These are phyloP conservation scores for Aspergillus fumigatus DNA, from an alignment of 2,329 filamentous ascomycete species.

Conservation along the genomic window DNA sequence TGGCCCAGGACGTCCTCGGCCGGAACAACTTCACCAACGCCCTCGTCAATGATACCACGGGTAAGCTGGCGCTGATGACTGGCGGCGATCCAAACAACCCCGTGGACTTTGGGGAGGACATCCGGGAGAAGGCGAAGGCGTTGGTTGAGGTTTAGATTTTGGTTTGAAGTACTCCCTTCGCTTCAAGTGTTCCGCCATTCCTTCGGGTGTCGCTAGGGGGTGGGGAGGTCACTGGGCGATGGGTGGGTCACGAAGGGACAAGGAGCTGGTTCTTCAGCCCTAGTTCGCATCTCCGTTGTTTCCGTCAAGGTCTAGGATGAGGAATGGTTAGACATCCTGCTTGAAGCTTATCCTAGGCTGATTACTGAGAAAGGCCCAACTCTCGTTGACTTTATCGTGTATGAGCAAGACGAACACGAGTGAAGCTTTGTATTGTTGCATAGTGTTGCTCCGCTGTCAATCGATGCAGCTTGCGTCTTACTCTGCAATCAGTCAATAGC, in stretches of 20 bases:
- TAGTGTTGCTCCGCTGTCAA: too few species aligned
- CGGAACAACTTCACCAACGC: constrained; percentile 25
- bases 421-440: not conserved
- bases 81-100: constrained; percentile 21
- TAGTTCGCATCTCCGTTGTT: not conserved
- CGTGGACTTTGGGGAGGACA: constrained; percentile 25
- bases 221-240: not conserved
- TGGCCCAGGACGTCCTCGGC: constrained; percentile 21
- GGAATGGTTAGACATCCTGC: not conserved
- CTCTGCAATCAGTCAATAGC: not conserved
- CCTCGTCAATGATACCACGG: constrained; percentile 24
- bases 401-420: not conserved
- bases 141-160: constrained; percentile 12
- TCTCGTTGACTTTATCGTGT: not conserved
- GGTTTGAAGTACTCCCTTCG: not conserved
- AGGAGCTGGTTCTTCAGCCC: not conserved
- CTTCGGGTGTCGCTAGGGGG: not conserved
- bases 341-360: not conserved
- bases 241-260: not conserved
- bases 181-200: not conserved
- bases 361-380: not conserved
- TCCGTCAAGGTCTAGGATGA: not conserved
- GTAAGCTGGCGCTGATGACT: constrained; percentile 27
- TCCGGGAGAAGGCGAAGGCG: constrained; percentile 19
- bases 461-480: not conserved